These are phyloP conservation scores for Tricholoma matsutake DNA, from an alignment of 768 basidiomycete genomes.

Conservation along the genomic window DNA sequence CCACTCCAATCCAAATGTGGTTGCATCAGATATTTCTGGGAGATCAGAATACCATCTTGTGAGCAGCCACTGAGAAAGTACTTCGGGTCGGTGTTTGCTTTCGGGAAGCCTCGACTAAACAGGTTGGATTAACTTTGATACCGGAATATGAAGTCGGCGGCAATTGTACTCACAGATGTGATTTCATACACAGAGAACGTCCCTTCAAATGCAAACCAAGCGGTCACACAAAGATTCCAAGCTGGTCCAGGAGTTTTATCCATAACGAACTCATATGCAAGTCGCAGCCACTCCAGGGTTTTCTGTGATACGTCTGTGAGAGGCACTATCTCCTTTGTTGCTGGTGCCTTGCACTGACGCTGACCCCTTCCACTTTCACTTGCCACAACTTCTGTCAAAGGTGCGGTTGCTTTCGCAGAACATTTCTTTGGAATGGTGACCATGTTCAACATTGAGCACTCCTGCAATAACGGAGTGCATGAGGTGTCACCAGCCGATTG, in stretches of 20 bases:
- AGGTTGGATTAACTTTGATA: neutral
- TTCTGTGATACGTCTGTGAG: neutral
- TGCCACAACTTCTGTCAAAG: neutral
- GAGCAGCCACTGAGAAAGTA: neutral
- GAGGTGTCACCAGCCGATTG: neutral
- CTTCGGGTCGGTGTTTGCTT: neutral
- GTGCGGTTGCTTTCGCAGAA: neutral
- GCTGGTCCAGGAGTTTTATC: neutral
- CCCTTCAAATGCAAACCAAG: neutral
- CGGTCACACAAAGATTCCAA: neutral
- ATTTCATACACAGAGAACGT: neutral
- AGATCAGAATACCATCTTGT: too few species aligned
- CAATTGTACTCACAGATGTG: neutral
- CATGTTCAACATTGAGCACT: neutral
- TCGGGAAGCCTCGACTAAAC: neutral
- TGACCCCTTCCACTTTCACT: neutral
- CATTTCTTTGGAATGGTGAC: neutral
- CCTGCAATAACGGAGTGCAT: neutral
- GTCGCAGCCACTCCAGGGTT: neutral
- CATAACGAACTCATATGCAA: neutral
- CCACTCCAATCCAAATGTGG: too few species aligned
- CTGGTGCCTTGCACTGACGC: neutral
- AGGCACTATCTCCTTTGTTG: neutral
- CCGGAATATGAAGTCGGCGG: neutral
- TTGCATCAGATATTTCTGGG: too few species aligned